Evolutionary conservation across 176 grass and related monocot species (phyloP).

Genomic region (Avena eriantha): DNA sequence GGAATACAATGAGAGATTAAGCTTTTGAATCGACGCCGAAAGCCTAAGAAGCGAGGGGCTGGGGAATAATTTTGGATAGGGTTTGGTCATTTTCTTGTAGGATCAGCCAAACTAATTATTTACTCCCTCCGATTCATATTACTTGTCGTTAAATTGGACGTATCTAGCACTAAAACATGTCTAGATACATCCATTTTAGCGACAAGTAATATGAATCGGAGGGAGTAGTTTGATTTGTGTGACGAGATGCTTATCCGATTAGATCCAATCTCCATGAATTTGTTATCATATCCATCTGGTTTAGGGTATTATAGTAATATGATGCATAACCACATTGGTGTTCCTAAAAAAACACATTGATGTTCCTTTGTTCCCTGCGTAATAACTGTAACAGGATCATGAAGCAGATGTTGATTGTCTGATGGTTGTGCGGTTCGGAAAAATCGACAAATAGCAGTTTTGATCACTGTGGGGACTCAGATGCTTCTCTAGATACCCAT

Average conservation of each 20-base stretch:
- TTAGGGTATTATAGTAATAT: not conserved
- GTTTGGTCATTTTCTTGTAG: not conserved
- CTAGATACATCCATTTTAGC: no score
- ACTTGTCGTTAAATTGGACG: no score
- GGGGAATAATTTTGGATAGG: not conserved
- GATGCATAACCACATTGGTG: not conserved
- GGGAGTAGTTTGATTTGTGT: no score
- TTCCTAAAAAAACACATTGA: not conserved
- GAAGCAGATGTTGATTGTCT: constrained; percentile 43
- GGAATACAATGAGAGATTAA: no score
- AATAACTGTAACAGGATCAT: constrained; percentile 4
- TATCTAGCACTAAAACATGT: no score
- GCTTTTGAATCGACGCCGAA: no score
- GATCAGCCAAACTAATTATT: not conserved
- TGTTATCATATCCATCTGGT: not conserved
- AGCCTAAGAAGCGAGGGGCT: no score
- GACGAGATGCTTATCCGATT: constrained; percentile 2
- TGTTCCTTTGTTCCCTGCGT: no score
- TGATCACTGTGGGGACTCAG: constrained; percentile 60
- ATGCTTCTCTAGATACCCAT: constrained; percentile 43
- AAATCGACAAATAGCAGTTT: constrained; percentile 61
- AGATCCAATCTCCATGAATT: not conserved
- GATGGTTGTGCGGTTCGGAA: constrained; percentile 34
- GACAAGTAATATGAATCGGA: no score
- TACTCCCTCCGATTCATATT: no score